Evolutionary conservation across 2,329 filamentous ascomycete species (phyloP).

Genomic region (Pseudogymnoascus sp.): DNA sequence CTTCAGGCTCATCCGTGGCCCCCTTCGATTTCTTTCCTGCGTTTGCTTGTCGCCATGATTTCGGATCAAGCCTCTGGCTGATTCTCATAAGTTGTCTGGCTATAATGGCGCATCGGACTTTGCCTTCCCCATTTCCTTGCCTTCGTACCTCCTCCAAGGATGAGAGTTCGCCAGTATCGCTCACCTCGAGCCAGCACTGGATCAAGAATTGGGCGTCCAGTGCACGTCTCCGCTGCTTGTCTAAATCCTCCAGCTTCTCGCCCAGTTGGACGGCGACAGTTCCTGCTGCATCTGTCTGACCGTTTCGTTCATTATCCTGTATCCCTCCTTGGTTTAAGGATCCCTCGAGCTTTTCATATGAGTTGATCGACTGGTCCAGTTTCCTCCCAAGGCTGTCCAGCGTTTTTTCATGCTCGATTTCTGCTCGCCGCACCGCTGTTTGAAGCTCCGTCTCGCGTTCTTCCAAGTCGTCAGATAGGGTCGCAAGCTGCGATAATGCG

Average conservation of each 20-base stretch:
- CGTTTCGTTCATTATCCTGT: constrained; percentile 41
- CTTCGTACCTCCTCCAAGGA: constrained; percentile 83
- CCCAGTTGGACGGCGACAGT: constrained; percentile 93
- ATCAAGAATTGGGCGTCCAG: constrained; percentile 92
- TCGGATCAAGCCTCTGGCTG: constrained; percentile 78
- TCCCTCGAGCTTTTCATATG: constrained; percentile 83
- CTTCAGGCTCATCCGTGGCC: neutral
- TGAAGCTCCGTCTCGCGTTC: constrained; percentile 84
- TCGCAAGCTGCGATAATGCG: constrained; percentile 58
- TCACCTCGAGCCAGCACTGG: constrained; percentile 94
- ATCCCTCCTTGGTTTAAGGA: constrained; percentile 56
- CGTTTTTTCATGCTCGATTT: constrained; percentile 85
- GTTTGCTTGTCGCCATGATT: constrained; percentile 59
- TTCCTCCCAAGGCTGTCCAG: constrained; percentile 80
- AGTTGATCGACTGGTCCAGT: constrained; percentile 83
- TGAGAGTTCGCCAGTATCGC: constrained; percentile 76
- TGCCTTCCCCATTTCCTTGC: constrained; percentile 79
- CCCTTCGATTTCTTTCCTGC: constrained; percentile 45
- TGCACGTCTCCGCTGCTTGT: constrained; percentile 81
- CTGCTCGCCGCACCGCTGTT: constrained; percentile 81
- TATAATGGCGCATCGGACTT: constrained; percentile 89
- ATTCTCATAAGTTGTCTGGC: constrained; percentile 89
- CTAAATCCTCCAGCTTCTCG: constrained; percentile 85
- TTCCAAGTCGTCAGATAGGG: constrained; percentile 75
- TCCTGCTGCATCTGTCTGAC: constrained; percentile 47